Base-by-base conservation (phyloP, 2,329 filamentous ascomycete species). In the Verticillium nubilum region DNA sequence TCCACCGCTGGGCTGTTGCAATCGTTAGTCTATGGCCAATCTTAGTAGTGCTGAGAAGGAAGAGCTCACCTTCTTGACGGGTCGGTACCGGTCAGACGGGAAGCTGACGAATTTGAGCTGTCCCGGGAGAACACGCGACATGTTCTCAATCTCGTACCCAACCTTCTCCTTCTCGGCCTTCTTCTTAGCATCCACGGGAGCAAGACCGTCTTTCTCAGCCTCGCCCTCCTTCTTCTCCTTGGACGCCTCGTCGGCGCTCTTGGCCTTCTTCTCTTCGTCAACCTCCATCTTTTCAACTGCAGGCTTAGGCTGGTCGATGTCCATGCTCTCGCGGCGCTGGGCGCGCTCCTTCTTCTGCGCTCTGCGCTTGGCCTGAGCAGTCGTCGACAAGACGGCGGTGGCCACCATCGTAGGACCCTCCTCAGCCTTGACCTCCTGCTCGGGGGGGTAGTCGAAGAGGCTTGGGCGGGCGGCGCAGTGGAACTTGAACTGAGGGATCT, bases 81-180 rank as follows among this genome's bases (percentile, higher is more conserved):
- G 94, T 81, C 90, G 91, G 76, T 97, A 99, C 67, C 96, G 88
- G 53, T 91, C 90, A 64, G 91, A 85, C 55, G 91, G 86, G 81
- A 99, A 97, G 74, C 87, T 96, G 70, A 99, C 91, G 74, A 94
- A 97, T 80, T 96, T 97, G 70, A 98, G 85, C 78, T 99, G 95
- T 54, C 86, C 86, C 1, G 93, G 95, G 54, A 99, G 85, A 35
- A 99, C 92, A 67, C 95, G 86, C 58, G 90, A 96, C 92, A 99
- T 96, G 80, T 99, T 99, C 71, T 95, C 91, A 63, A 99, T 84
- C 64, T 97, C 92, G 72, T 95, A 97, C 66, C 95, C 95, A 61
- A 96, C 85, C 84, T 97, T 98, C 79, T 99, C 95, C 80, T 95
- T 96, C 76, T 97, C 92, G 0, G 81, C 79, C 81, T 95, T 96